These are phyloP conservation scores for Ustilago esculenta DNA, from an alignment of 1,284 basidiomycete species.

Conservation along the genomic window DNA sequence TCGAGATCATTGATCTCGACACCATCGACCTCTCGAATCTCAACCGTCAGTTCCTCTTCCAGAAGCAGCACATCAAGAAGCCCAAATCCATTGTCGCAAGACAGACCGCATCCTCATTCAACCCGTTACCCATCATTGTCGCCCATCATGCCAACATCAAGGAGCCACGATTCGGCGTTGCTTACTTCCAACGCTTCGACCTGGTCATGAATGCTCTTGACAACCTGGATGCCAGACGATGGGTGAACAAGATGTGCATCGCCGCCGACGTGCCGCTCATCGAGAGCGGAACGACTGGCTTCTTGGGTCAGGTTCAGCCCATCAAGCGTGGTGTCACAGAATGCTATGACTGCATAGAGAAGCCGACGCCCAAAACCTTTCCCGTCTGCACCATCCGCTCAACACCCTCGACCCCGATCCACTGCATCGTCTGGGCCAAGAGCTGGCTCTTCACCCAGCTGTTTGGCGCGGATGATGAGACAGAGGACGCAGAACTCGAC, in stretches of 20 bases:
- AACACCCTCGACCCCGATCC: slow-evolving; percentile 95
- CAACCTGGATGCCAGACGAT: slow-evolving; percentile 72
- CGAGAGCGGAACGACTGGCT: slow-evolving; percentile 96
- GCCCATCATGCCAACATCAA: slow-evolving; percentile 97
- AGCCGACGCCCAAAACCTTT: slow-evolving; percentile 90
- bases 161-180: slow-evolving; percentile 86
- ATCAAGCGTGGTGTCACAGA: slow-evolving; percentile 50
- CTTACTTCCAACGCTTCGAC: slow-evolving; percentile 89
- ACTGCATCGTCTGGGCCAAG: slow-evolving; percentile 99
- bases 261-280: slow-evolving; percentile 89
- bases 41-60: slow-evolving; percentile 97
- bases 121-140: slow-evolving; percentile 85
- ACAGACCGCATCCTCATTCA: slow-evolving; percentile 87
- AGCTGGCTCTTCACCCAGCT: slow-evolving; percentile 82
- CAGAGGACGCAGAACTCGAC: slow-evolving; percentile 76
- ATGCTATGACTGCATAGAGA: slow-evolving; percentile 69
- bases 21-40: slow-evolving; percentile 98
- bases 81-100: slow-evolving; percentile 94
- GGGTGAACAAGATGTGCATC: slow-evolving; percentile 92
- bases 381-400: slow-evolving; percentile 98
- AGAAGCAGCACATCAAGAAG: slow-evolving; percentile 96
- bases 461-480: slow-evolving; percentile 48
- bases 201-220: slow-evolving; percentile 96
- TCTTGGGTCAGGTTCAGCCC: slow-evolving; percentile 75
- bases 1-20: slow-evolving; percentile 92